Evolutionary conservation across 1,284 basidiomycete genomes (phyloP), one percentile per base, ranked within the genome.

Genomic region (Cutaneotrichosporon cavernicola): DNA sequence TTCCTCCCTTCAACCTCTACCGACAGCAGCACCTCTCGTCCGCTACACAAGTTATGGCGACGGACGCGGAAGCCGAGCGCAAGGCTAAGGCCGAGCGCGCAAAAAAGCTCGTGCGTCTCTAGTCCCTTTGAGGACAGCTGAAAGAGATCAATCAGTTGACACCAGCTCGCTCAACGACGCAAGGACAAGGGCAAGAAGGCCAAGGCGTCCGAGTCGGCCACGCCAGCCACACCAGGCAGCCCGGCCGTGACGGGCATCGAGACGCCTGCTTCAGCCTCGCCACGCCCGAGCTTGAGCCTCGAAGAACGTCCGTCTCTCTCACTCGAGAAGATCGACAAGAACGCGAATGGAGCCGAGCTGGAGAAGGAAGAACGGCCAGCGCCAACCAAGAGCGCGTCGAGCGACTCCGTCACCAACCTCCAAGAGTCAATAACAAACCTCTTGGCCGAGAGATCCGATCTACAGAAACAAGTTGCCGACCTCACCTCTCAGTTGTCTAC

Each of bases 1-100:
- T n/a, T 32, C 7, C 31, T n/a, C 51, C 8, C 30, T 9, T 13
- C 53, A 43, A 22, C 14, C 14, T 21, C 55, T n/a, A n/a, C 21
- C 34, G 26, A 26, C 13, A n/a, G 31, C 51, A 52, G 30, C 16
- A 30, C 51, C 30, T 30, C 31, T 14, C 14, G 13, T 14, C 43
- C 43, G 11, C 18, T n/a, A n/a, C 18, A 46, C 43, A 16, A 46
- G 55, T 38, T 0, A 56, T 56, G 55, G 53, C 53, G 18, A 38
- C 53, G 30, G 58, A 63, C 43, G 63, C 71, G 21, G 75, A 75
- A 32, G 71, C 69, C 4, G 74, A 74, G 66, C 67, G 76, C 34
- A 77, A 79, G 69, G 76, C 77, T 7, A 78, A 79, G 65, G 77
- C 77, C 14, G 77, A 77, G 43, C 67, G 77, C 53, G 77, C 77